Conservation (phyloP, 441 rosid species). For the Pelargonium fulgidum region DNA sequence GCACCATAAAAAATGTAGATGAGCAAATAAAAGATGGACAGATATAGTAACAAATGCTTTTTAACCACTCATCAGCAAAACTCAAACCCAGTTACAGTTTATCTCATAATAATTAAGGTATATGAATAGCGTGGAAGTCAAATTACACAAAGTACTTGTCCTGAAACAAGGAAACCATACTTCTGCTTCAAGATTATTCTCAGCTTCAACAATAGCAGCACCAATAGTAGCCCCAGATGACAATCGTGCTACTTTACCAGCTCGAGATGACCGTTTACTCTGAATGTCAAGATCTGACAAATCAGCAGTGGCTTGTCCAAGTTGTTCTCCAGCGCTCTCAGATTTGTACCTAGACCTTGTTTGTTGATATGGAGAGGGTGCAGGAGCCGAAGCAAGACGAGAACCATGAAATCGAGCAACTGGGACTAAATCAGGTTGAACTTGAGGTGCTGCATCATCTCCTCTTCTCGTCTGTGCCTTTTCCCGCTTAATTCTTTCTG, state of each 20-base stretch:
- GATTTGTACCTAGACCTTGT: conserved; percentile 12
- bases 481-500: conserved; percentile 63
- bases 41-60: conserved; percentile 14
- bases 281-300: background rate
- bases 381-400: conserved; percentile 84
- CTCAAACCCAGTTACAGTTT: conserved; percentile 45
- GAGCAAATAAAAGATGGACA: background rate
- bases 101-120: conserved; percentile 39
- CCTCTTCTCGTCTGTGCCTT: conserved; percentile 51
- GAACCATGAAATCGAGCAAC: conserved; percentile 73
- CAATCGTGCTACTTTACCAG: conserved; percentile 39
- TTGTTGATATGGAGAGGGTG: conserved; percentile 71
- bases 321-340: background rate
- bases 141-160: conserved; percentile 37
- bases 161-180: conserved; percentile 58
- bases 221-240: conserved; percentile 57
- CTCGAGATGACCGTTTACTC: conserved; percentile 16
- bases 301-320: background rate
- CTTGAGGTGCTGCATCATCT: conserved; percentile 50
- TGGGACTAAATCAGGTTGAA: conserved; percentile 65
- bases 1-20: background rate
- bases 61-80: conserved; percentile 43
- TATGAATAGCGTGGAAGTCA: conserved; percentile 41
- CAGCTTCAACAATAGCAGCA: conserved; percentile 81
- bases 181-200: conserved; percentile 59